Evolutionary conservation across 1,284 basidiomycete genomes (phyloP).

Genomic region (Filobasidium uniguttulatum): DNA sequence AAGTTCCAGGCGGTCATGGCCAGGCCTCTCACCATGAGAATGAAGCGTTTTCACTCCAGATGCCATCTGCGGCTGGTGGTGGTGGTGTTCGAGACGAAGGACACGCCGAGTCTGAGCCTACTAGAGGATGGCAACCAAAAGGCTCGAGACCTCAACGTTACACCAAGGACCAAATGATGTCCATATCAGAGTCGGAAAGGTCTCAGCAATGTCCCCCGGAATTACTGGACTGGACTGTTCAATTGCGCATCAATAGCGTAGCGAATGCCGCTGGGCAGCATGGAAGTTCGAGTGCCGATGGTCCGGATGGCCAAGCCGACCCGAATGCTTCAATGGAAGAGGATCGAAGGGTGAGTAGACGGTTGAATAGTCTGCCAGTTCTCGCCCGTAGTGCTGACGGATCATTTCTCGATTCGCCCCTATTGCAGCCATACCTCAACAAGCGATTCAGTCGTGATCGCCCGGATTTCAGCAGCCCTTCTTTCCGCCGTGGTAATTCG

Average conservation of each 20-base stretch:
- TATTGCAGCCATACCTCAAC: slow-evolving; percentile 23
- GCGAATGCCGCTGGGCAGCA: not conserved
- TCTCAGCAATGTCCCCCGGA: slow-evolving; percentile 9
- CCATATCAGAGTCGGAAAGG: slow-evolving; percentile 12
- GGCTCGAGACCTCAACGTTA: slow-evolving; percentile 14
- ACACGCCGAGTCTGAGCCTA: slow-evolving; percentile 1
- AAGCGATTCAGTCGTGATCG: slow-evolving; percentile 12
- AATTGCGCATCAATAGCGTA: slow-evolving; percentile 1
- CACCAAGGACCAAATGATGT: slow-evolving; percentile 11
- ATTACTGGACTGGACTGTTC: slow-evolving; percentile 9
- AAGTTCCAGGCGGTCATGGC: not conserved
- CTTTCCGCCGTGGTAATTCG: slow-evolving; percentile 1
- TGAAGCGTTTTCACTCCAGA: not conserved
- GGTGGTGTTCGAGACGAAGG: not conserved
- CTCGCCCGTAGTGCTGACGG: no score
- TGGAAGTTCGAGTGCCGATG: not conserved
- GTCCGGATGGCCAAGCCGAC: slow-evolving; percentile 51
- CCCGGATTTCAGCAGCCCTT: not conserved
- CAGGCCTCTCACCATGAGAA: not conserved
- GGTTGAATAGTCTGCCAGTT: no score
- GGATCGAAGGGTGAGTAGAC: slow-evolving; percentile 69
- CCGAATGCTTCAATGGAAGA: slow-evolving; percentile 61
- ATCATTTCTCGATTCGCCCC: slow-evolving; percentile 19
- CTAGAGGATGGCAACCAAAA: no score
- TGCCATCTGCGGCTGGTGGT: not conserved